These are phyloP conservation scores for Termitomyces sp. DNA, from an alignment of 768 basidiomycete species.

Conservation along the genomic window DNA sequence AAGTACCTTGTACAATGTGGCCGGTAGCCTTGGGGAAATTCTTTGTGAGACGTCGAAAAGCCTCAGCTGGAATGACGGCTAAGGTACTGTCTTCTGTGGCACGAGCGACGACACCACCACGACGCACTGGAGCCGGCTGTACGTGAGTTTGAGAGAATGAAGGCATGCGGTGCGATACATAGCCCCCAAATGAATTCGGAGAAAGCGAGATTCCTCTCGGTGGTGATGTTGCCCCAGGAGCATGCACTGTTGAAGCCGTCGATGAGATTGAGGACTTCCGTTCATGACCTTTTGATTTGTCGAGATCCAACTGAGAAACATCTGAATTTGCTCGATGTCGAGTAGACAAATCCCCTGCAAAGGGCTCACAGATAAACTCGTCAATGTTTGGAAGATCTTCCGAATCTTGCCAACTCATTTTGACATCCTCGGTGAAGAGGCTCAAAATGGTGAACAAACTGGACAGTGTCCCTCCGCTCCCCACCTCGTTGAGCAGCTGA, in stretches of 20 bases:
- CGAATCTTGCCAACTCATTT: slow-evolving; percentile 81
- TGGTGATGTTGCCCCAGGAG: slow-evolving; percentile 31
- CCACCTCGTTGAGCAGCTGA: slow-evolving; percentile 94
- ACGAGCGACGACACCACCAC: slow-evolving; percentile 85
- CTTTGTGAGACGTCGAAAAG: slow-evolving; percentile 90
- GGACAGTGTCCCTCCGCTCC: slow-evolving; percentile 91
- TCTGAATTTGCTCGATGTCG: slow-evolving; percentile 57
- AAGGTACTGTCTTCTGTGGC: slow-evolving; percentile 93
- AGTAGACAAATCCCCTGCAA: slow-evolving; percentile 24
- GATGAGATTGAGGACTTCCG: slow-evolving; percentile 67
- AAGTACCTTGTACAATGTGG: slow-evolving; percentile 87
- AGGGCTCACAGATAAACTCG: slow-evolving; percentile 21
- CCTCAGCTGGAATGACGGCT: slow-evolving; percentile 98
- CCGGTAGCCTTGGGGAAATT: slow-evolving; percentile 97
- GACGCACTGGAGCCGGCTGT: slow-evolving; percentile 37
- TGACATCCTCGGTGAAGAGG: slow-evolving; percentile 93
- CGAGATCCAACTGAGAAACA: slow-evolving; percentile 58
- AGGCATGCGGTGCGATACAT: slow-evolving; percentile 22
- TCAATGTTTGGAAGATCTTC: slow-evolving; percentile 41
- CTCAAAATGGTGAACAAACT: slow-evolving; percentile 96
- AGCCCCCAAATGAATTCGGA: slow-evolving; percentile 22
- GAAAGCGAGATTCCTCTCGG: slow-evolving; percentile 25
- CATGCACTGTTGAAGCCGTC: slow-evolving; percentile 67
- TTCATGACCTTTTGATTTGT: slow-evolving; percentile 28
- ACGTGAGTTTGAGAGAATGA: slow-evolving; percentile 19